These are phyloP conservation scores for Agrocybe chaxingu DNA, from an alignment of 768 basidiomycete genomes.

Conservation along the genomic window DNA sequence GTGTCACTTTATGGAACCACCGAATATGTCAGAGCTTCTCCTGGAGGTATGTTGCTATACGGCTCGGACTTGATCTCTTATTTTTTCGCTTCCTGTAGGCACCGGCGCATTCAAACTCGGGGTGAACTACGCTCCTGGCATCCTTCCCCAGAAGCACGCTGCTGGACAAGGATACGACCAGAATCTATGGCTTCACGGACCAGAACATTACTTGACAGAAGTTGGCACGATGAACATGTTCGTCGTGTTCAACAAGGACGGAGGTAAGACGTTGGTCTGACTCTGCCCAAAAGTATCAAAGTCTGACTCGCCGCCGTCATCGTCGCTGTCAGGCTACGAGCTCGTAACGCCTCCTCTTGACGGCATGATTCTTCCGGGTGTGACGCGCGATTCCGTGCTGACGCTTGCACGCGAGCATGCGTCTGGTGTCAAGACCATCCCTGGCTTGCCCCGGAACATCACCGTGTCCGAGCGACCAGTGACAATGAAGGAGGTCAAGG, in stretches of 20 bases:
- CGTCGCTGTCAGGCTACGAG: slow-evolving; percentile 51
- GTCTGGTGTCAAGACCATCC: slow-evolving; percentile 38
- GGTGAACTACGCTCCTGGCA: slow-evolving; percentile 85
- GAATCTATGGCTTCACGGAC: slow-evolving; percentile 87
- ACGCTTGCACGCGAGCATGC: slow-evolving; percentile 64
- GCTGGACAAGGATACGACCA: slow-evolving; percentile 78
- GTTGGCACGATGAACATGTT: slow-evolving; percentile 96
- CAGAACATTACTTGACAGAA: slow-evolving; percentile 57
- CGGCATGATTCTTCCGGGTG: slow-evolving; percentile 89
- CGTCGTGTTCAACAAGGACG: slow-evolving; percentile 67
- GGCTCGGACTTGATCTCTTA: neutral
- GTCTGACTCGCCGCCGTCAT: slow-evolving; percentile 25
- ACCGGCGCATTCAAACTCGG: slow-evolving; percentile 89
- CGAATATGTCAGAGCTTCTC: slow-evolving; percentile 79
- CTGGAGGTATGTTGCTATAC: slow-evolving; percentile 57
- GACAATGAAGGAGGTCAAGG: slow-evolving; percentile 73
- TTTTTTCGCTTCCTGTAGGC: slow-evolving; percentile 32
- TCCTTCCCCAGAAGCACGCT: slow-evolving; percentile 80
- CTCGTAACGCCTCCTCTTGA: slow-evolving; percentile 87
- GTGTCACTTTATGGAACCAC: slow-evolving; percentile 85
- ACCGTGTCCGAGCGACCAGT: slow-evolving; percentile 66
- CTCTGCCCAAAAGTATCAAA: neutral
- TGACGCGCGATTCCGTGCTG: slow-evolving; percentile 86
- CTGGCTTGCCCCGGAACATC: slow-evolving; percentile 53
- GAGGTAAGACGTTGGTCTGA: slow-evolving; percentile 46